phyloP scores from a whole-genome alignment of 2,329 filamentous ascomycete genomes.

The Chrysoporthe deuterocubensis region DNA sequence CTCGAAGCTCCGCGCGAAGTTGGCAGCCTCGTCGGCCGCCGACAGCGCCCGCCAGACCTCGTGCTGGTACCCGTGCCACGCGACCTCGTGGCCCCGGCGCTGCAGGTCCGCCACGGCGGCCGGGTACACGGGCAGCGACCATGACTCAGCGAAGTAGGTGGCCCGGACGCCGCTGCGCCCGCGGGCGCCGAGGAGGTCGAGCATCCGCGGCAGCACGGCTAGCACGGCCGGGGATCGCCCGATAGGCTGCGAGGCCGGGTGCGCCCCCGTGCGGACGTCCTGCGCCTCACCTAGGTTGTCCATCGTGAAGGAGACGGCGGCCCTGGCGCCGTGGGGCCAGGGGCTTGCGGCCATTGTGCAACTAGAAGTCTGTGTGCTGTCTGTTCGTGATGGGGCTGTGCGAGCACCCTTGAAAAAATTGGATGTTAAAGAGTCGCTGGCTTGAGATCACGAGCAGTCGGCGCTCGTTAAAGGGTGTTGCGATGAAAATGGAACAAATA shows the following conservation, averaged over 20 bases:
- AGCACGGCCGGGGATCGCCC: constrained; percentile 36
- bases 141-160: constrained; percentile 39
- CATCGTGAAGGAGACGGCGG: constrained; percentile 38
- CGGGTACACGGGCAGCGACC: constrained; percentile 37
- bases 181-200: constrained; percentile 31
- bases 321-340: constrained; percentile 35
- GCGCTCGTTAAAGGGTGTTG: not conserved
- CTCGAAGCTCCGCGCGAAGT: constrained; percentile 34
- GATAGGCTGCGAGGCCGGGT: constrained; percentile 32
- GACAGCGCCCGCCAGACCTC: constrained; percentile 34
- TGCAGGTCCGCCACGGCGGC: constrained; percentile 29
- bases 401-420: too few relatives aligned
- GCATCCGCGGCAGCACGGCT: constrained; percentile 36
- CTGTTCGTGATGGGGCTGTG: not conserved
- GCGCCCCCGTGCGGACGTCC: constrained; percentile 34
- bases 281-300: constrained; percentile 41
- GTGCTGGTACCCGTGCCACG: constrained; percentile 40
- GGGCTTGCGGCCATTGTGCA: constrained; percentile 7
- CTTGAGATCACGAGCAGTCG: not conserved
- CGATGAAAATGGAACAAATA: not conserved
- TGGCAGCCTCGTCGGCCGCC: constrained; percentile 30
- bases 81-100: constrained; percentile 36
- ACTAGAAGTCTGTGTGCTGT: not conserved
- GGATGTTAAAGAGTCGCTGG: too few relatives aligned
- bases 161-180: constrained; percentile 27